Evolutionary conservation across 2,329 filamentous ascomycete species (phyloP).

Genomic region (Clarireedia sp.): DNA sequence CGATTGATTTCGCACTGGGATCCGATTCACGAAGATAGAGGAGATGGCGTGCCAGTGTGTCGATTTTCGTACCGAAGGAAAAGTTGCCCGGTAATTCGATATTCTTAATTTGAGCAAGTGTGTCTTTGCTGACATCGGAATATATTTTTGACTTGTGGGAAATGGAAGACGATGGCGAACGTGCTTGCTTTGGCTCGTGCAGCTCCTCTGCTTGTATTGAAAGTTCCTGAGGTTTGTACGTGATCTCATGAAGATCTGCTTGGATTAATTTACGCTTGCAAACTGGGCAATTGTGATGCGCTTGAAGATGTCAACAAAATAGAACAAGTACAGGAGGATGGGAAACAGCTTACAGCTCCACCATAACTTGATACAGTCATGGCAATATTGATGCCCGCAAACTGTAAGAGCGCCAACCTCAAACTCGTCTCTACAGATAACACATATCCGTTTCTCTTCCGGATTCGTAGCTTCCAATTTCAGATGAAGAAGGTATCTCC

Average conservation of each 20-base stretch:
- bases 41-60: conserved; percentile 72
- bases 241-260: conserved; percentile 76
- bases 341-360: conserved; percentile 34
- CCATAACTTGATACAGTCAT: conserved; percentile 78
- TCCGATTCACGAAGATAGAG: conserved; percentile 79
- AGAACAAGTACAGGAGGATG: neutral
- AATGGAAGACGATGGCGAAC: conserved; percentile 11
- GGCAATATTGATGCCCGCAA: conserved; percentile 89
- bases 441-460: conserved; percentile 62
- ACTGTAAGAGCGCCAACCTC: conserved; percentile 73
- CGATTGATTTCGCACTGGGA: conserved; percentile 79
- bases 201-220: conserved; percentile 54
- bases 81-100: conserved; percentile 59
- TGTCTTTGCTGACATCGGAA: conserved; percentile 61
- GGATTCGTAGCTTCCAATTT: conserved; percentile 38
- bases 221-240: conserved; percentile 68
- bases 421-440: conserved; percentile 77
- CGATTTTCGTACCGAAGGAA: conserved; percentile 85
- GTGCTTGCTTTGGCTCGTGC: conserved; percentile 26
- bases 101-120: conserved; percentile 72
- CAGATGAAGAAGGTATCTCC: conserved; percentile 55
- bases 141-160: conserved; percentile 54
- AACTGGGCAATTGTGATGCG: conserved; percentile 32
- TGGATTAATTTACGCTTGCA: conserved; percentile 65
- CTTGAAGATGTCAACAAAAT: neutral